phyloP scores from a whole-genome alignment of 805 yeast species.

The Starmerella lactis-condensi region DNA sequence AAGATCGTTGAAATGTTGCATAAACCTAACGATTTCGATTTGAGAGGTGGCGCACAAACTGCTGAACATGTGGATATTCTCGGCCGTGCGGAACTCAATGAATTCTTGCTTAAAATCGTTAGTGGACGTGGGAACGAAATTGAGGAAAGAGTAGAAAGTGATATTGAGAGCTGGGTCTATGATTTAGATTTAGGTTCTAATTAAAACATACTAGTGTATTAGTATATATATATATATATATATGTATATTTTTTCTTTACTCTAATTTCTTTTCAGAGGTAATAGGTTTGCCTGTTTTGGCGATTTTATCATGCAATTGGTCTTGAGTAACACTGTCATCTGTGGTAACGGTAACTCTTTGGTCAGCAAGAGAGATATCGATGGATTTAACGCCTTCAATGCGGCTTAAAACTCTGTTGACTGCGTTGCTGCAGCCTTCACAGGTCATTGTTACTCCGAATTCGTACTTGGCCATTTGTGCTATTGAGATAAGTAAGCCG shows the following conservation, averaged over 20 bases:
- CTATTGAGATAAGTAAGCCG: no score
- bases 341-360: constrained; percentile 63
- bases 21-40: constrained; percentile 84
- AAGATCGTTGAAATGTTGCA: constrained; percentile 80
- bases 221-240: neutral
- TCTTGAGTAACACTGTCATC: constrained; percentile 42
- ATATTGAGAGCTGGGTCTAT: constrained; percentile 43
- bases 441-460: constrained; percentile 19
- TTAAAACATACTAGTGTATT: neutral
- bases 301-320: constrained; percentile 57
- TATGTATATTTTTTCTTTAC: no score
- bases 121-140: constrained; percentile 60
- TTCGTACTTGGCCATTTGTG: constrained; percentile 13
- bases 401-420: constrained; percentile 51
- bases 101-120: constrained; percentile 62
- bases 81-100: constrained; percentile 85
- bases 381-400: constrained; percentile 57
- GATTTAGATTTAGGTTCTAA: constrained; percentile 30
- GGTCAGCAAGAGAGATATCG: constrained; percentile 60
- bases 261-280: constrained; percentile 41
- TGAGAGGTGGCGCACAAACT: constrained; percentile 91
- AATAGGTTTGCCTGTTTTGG: constrained; percentile 81
- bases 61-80: constrained; percentile 96
- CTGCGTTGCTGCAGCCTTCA: constrained; percentile 66
- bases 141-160: constrained; percentile 38